Evolutionary conservation across 1,284 basidiomycete species (phyloP), one percentile per base, ranked within the genome.

Genomic region (Cutaneotrichosporon spelunceum): DNA sequence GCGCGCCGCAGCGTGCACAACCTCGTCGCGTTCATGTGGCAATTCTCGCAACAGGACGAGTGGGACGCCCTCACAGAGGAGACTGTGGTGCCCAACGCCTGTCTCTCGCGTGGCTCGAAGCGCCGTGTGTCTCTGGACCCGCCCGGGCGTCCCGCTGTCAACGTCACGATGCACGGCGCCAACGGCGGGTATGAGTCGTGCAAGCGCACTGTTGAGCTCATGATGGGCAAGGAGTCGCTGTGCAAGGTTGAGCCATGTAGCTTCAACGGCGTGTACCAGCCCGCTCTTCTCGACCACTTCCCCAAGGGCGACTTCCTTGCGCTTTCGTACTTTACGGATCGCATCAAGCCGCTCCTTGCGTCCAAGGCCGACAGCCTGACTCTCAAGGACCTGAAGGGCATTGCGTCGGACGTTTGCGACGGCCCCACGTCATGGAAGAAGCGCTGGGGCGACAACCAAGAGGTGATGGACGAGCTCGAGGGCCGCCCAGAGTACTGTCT

Each of bases 191-290:
- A 91, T 76, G 88, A 90, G 53, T 88, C 90, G 2, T 98, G 95
- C 79, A 87, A 88, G 66, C 82, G 90, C 53, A 78, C 97, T 8
- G 82, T 98, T 50, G 88, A 96, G 79, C 83, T 98, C 61, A 90
- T 96, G 66, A 88, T 99, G 85, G 93, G 92, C 55, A 99, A 99
- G 81, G 91, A 99, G 71, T 87, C 93, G 85, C 84, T 93, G 56
- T 98, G 96, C 79, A 86, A 87, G 71, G 82, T 87, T 70, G 91
- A 90, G 76, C 93, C 93, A 0, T 99, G 95, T 78, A 93, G 94
- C 2, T 99, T 99, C 82, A 89, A 92, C 69, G 95, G 95, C 39
- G 92, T 97, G 29, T 98, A 99, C 82, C 95, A 98, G 77, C 96
- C 95, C 1, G 89, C 89, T n/a, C 83, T 98, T 29, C 83, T 91